phyloP scores from a whole-genome alignment of 331 rosid genomes.

The Arachis monticola region DNA sequence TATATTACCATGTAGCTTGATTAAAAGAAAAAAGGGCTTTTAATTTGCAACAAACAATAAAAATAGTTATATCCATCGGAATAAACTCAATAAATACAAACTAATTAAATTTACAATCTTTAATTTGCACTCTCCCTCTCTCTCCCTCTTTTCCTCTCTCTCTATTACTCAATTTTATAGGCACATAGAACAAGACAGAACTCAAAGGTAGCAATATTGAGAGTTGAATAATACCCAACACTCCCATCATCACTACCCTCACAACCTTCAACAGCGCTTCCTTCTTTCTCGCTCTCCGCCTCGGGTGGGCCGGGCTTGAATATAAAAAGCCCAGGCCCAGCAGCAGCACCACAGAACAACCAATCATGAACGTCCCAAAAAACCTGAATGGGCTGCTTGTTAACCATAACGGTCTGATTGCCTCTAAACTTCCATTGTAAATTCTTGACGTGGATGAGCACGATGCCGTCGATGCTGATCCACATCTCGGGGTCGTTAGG shows the following conservation, averaged over 20 bases:
- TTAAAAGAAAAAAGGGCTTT: not conserved
- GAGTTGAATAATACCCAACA: conserved; percentile 60
- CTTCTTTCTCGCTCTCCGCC: conserved; percentile 60
- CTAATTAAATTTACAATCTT: conserved; percentile 35
- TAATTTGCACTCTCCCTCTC: too few species aligned
- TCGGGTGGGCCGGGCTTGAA: conserved; percentile 78
- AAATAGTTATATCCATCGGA: conserved; percentile 22
- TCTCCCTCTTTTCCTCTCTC: too few species aligned
- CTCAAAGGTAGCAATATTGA: conserved; percentile 49
- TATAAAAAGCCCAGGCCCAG: conserved; percentile 74
- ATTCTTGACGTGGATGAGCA: conserved; percentile 73
- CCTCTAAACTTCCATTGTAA: conserved; percentile 91
- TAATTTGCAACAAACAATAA: conserved; percentile 19
- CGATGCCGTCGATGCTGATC: conserved; percentile 80
- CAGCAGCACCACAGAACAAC: conserved; percentile 65
- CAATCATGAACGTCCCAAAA: conserved; percentile 94
- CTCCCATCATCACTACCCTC: conserved; percentile 61
- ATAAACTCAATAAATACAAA: conserved; percentile 13
- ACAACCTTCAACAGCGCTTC: conserved; percentile 43
- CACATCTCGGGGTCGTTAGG: conserved; percentile 85
- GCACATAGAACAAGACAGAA: conserved; percentile 84
- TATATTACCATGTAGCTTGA: not conserved
- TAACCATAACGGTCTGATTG: conserved; percentile 70
- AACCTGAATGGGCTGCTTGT: conserved; percentile 68
- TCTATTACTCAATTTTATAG: conserved; percentile 67